These are phyloP conservation scores for Saitozyma podzolica DNA, from an alignment of 768 basidiomycete genomes.

Conservation along the genomic window DNA sequence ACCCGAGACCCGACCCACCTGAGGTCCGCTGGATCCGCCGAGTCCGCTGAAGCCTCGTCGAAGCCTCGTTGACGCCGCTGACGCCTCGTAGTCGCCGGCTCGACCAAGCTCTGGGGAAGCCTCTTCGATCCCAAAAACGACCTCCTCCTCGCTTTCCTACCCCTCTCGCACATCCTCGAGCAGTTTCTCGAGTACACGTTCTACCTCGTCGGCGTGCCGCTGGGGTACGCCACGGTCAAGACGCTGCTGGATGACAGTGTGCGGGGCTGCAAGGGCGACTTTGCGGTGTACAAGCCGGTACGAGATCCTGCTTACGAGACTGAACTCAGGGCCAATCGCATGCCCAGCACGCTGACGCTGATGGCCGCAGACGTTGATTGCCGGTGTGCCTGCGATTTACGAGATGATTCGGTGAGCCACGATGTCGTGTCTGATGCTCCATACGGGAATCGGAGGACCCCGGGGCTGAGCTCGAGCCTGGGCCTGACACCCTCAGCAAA, in stretches of 20 bases:
- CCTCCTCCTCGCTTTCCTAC: conserved; percentile 33
- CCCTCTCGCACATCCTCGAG: conserved; percentile 48
- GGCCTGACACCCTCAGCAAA: conserved; percentile 23
- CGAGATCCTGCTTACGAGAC: no score
- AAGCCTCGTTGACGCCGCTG: background rate
- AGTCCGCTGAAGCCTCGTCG: no score
- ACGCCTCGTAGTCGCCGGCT: conserved; percentile 16
- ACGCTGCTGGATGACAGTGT: conserved; percentile 52
- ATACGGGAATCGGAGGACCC: no score
- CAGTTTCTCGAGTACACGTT: conserved; percentile 51
- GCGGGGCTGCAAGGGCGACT: conserved; percentile 48
- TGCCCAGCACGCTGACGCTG: conserved; percentile 3
- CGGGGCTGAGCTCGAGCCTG: no score
- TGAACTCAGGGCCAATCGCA: no score
- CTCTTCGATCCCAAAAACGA: conserved; percentile 4
- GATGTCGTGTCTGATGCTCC: no score
- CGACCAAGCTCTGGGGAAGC: conserved; percentile 7
- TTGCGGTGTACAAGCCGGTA: conserved; percentile 45
- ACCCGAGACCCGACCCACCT: background rate
- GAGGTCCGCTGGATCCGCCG: background rate
- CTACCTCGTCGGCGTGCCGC: conserved; percentile 37
- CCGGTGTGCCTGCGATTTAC: conserved; percentile 47
- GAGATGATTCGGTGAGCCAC: conserved; percentile 38
- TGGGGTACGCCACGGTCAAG: conserved; percentile 49
- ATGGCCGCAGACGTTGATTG: conserved; percentile 35